Evolutionary conservation across 352 stramenopile genomes (phyloP).

Genomic region (Pythium scleroteichum): DNA sequence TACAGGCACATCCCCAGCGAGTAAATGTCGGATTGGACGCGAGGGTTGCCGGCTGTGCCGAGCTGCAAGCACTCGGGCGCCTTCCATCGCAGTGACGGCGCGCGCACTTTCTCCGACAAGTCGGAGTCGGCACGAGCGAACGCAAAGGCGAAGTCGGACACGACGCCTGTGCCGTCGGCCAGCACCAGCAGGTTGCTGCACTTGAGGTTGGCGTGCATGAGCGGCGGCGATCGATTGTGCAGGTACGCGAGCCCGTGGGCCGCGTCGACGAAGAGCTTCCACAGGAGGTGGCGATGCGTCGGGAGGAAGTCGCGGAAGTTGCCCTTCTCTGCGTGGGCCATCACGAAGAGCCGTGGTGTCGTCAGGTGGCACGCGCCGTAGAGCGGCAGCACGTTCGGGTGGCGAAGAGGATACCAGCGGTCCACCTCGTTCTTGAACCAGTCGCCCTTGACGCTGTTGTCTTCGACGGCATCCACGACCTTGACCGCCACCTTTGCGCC

Average conservation of each 20-base stretch:
- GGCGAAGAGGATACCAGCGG: neutral
- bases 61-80: slow-evolving; percentile 13
- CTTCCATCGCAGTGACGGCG: slow-evolving; percentile 6
- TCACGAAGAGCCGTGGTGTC: slow-evolving; percentile 12
- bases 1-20: slow-evolving; percentile 36
- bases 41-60: slow-evolving; percentile 1
- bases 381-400: slow-evolving; percentile 25
- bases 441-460: slow-evolving; percentile 2
- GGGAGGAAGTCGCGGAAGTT: slow-evolving; percentile 13
- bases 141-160: slow-evolving; percentile 37
- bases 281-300: slow-evolving; percentile 7
- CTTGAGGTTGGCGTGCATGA: slow-evolving; percentile 42
- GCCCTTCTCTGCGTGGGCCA: slow-evolving; percentile 2
- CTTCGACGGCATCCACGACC: slow-evolving; percentile 12
- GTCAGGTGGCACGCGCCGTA: slow-evolving; percentile 19
- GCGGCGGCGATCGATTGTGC: slow-evolving; percentile 24
- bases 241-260: slow-evolving; percentile 27
- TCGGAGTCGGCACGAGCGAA: slow-evolving; percentile 31
- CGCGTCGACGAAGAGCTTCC: slow-evolving; percentile 26
- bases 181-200: slow-evolving; percentile 40
- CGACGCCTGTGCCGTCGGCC: slow-evolving; percentile 25
- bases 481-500: slow-evolving; percentile 26
- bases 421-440: slow-evolving; percentile 11
- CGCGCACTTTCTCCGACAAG: slow-evolving; percentile 22
- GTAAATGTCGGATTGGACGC: slow-evolving; percentile 38